Evolutionary conservation across 202 grass and related monocot species (phyloP).

Genomic region (Bolboschoenoplectus hybrid): DNA sequence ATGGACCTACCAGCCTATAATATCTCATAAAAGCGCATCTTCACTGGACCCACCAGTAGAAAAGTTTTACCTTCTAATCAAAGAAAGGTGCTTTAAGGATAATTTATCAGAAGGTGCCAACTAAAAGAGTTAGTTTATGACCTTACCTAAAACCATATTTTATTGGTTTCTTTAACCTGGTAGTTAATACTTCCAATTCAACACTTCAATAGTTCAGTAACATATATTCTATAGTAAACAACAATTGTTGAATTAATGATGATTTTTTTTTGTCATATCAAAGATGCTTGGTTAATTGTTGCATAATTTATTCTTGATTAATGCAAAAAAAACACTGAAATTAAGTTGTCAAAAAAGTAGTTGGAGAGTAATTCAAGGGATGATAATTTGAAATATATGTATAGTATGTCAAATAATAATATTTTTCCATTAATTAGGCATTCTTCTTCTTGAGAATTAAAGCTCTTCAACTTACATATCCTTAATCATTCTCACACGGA

Average conservation of each 20-base stretch:
- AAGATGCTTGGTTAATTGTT: neutral
- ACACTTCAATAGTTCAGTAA: neutral
- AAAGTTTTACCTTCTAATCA: neutral
- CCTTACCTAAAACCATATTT: neutral
- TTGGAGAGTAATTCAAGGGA: too few species aligned
- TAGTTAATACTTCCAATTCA: conserved; percentile 15
- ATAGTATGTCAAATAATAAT: too few species aligned
- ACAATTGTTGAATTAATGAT: too few species aligned
- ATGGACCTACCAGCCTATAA: conserved; percentile 3
- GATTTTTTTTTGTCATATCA: neutral
- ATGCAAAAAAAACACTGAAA: too few species aligned
- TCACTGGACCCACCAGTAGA: neutral
- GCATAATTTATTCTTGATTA: too few species aligned
- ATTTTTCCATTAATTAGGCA: too few species aligned
- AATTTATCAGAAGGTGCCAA: neutral
- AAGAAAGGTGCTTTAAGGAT: conserved; percentile 19
- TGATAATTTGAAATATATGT: too few species aligned
- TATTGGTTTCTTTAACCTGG: neutral
- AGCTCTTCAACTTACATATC: too few species aligned
- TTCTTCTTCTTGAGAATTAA: too few species aligned
- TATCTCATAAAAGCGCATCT: neutral
- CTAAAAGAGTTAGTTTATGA: conserved; percentile 10
- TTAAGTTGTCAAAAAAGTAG: too few species aligned
- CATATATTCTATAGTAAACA: too few species aligned
- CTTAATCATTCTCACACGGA: too few species aligned